Percentiles rank a stretch among this genome's conserved stretches.
These are phyloP conservation scores for Yamadazyma insecticola DNA, from an alignment of 805 yeast species.

Conservation along the genomic window DNA sequence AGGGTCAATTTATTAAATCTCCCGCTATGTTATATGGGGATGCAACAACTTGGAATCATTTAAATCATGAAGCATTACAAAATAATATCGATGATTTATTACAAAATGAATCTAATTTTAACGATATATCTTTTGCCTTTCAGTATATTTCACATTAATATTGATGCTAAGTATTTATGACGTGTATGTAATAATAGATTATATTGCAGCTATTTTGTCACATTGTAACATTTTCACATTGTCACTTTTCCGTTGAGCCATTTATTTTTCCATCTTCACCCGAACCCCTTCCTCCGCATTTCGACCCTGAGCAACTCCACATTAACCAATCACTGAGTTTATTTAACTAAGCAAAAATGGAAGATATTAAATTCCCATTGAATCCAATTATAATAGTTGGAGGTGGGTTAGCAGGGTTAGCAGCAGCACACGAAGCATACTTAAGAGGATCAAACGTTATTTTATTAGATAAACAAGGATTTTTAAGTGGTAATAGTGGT, in stretches of 20 bases:
- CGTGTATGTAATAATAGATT: too few species aligned
- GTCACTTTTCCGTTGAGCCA: too few species aligned
- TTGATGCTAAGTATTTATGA: neutral
- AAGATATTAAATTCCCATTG: too few species aligned
- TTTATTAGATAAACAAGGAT: constrained; percentile 55
- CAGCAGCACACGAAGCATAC: constrained; percentile 56
- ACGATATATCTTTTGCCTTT: constrained; percentile 80
- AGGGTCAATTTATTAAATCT: constrained; percentile 57
- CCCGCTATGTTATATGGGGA: constrained; percentile 95
- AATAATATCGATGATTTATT: constrained; percentile 73
- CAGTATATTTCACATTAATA: constrained; percentile 81
- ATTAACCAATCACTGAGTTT: too few species aligned
- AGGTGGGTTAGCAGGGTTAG: constrained; percentile 61
- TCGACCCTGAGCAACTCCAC: too few species aligned
- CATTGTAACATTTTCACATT: too few species aligned
- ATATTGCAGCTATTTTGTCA: too few species aligned
- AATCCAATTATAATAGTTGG: constrained; percentile 54
- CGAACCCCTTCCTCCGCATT: too few species aligned
- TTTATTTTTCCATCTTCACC: too few species aligned
- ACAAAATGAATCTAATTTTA: constrained; percentile 63
- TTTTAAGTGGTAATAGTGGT: constrained; percentile 60
- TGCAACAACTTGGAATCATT: constrained; percentile 96
- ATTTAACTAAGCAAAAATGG: too few species aligned
- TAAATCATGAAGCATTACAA: constrained; percentile 56
- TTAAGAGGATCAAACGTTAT: constrained; percentile 50